Percentiles rank a stretch among this genome's conserved stretches.
These are phyloP conservation scores for Lasiosphaeriaceae sp. DNA, from an alignment of 495 filamentous ascomycete genomes.

Conservation along the genomic window DNA sequence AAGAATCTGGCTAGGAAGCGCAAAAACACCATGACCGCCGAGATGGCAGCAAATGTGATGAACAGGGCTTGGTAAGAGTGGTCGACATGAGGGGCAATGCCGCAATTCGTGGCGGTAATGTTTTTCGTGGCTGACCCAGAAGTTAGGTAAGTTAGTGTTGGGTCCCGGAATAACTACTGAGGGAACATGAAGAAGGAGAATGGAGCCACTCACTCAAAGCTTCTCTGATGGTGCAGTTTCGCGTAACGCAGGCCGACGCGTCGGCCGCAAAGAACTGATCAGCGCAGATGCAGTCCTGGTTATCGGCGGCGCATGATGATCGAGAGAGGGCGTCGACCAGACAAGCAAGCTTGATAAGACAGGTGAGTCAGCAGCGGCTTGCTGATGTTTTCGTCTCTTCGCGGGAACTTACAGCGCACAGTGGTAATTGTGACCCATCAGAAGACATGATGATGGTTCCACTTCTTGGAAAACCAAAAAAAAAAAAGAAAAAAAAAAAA, in stretches of 20 bases:
- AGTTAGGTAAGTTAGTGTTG: too few species aligned
- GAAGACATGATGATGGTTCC: slow-evolving; percentile 1
- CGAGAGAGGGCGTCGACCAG: background rate
- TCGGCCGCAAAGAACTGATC: background rate
- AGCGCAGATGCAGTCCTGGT: background rate
- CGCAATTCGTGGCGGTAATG: slow-evolving; percentile 11
- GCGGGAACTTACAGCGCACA: background rate
- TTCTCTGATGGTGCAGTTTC: background rate
- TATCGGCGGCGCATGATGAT: background rate
- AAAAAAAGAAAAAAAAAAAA: too few species aligned
- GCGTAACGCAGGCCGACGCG: background rate
- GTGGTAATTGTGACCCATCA: background rate
- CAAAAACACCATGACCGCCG: slow-evolving; percentile 1
- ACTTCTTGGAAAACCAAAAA: too few species aligned
- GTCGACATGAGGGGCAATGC: slow-evolving; percentile 1
- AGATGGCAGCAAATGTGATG: background rate
- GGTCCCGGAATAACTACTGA: too few species aligned
- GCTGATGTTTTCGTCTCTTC: too few species aligned
- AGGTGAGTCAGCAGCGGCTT: too few species aligned
- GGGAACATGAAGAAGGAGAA: too few species aligned
- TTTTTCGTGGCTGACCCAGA: slow-evolving; percentile 17
- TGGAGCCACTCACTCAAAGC: background rate
- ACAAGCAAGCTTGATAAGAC: background rate
- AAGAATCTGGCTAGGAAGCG: slow-evolving; percentile 11
- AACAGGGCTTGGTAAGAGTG: slow-evolving; percentile 5